These are phyloP conservation scores for Exophiala sideris DNA, from an alignment of 2,329 filamentous ascomycete species.

Conservation along the genomic window DNA sequence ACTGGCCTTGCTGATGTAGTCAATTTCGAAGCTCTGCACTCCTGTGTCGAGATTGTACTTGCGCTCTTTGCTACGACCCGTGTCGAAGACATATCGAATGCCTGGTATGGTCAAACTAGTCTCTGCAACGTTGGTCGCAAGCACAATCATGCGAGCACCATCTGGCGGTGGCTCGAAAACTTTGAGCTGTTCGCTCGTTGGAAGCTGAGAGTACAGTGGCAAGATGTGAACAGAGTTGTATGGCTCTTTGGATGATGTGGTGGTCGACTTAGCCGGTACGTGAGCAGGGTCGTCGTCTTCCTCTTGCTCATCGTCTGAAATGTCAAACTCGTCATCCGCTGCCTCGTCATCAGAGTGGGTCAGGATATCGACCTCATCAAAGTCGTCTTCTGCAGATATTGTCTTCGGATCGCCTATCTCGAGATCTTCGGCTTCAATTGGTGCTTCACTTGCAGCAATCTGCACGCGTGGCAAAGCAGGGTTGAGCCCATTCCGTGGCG, in stretches of 20 bases:
- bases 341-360: conserved; percentile 58
- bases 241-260: conserved; percentile 43
- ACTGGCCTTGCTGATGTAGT: conserved; percentile 97
- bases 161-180: conserved; percentile 85
- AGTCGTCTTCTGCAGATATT: conserved; percentile 50
- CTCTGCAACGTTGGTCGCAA: conserved; percentile 95
- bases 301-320: conserved; percentile 61
- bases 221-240: conserved; percentile 76
- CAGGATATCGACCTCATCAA: conserved; percentile 54
- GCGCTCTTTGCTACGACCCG: conserved; percentile 86
- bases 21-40: conserved; percentile 91
- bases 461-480: conserved; percentile 62
- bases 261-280: neutral
- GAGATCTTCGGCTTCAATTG: conserved; percentile 80
- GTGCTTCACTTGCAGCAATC: conserved; percentile 72
- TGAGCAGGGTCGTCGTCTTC: conserved; percentile 31
- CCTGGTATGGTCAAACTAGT: conserved; percentile 96
- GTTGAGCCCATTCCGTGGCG: neutral
- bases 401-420: conserved; percentile 65
- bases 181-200: conserved; percentile 82
- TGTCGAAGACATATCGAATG: conserved; percentile 93
- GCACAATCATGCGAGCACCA: conserved; percentile 76
- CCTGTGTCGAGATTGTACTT: conserved; percentile 83
- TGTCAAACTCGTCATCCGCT: conserved; percentile 57
- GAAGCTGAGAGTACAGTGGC: conserved; percentile 89